Evolutionary conservation across 169 alveolate species (phyloP).

Genomic region (Plasmodium blacklocki): DNA sequence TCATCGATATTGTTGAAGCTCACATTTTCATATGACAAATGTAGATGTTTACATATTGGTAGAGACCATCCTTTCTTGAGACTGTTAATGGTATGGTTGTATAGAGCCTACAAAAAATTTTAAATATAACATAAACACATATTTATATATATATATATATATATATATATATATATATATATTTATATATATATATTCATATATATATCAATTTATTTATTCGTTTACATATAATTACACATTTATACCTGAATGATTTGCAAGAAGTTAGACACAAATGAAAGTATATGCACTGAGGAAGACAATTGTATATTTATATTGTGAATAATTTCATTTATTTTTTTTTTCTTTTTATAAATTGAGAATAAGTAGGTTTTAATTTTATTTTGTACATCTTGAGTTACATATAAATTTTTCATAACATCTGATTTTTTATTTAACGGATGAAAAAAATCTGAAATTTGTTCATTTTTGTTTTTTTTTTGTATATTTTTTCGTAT

Average conservation of each 20-base stretch:
- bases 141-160: background rate
- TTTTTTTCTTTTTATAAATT: constrained; percentile 33
- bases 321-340: constrained; percentile 35
- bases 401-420: constrained; percentile 74
- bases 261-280: constrained; percentile 70
- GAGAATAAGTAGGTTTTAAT: constrained; percentile 27
- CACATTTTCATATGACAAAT: constrained; percentile 28
- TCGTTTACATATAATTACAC: background rate
- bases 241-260: constrained; percentile 58
- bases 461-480: constrained; percentile 18
- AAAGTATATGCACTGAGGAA: constrained; percentile 74
- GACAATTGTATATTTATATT: constrained; percentile 49
- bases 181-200: background rate
- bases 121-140: background rate
- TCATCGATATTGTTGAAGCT: constrained; percentile 21
- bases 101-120: constrained; percentile 37
- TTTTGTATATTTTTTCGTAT: background rate
- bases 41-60: constrained; percentile 68
- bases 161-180: background rate
- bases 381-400: constrained; percentile 45
- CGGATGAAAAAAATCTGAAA: constrained; percentile 42
- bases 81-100: constrained; percentile 70
- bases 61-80: constrained; percentile 43
- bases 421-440: constrained; percentile 64
- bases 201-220: background rate